phyloP scores from a whole-genome alignment of 1,284 basidiomycete genomes.

The Mycena citricolor region DNA sequence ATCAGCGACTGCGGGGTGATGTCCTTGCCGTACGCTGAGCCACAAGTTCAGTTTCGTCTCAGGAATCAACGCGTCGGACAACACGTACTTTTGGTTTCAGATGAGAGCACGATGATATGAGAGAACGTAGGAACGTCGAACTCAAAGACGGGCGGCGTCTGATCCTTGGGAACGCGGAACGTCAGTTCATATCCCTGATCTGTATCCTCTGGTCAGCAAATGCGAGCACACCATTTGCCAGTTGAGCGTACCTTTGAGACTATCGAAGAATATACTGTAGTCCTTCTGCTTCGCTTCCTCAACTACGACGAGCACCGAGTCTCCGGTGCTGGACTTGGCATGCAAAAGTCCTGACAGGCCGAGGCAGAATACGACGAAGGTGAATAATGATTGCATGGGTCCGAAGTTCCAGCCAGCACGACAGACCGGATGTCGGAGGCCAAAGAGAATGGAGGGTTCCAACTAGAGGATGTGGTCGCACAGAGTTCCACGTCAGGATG shows the following conservation, averaged over 20 bases:
- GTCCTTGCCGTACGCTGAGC: conserved; percentile 67
- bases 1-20: conserved; percentile 85
- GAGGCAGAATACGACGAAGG: conserved; percentile 19
- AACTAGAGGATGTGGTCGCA: neutral
- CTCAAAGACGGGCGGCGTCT: conserved; percentile 61
- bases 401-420: conserved; percentile 15
- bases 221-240: neutral
- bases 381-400: conserved; percentile 20
- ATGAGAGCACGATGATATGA: conserved; percentile 83
- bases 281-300: conserved; percentile 68
- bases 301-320: conserved; percentile 82
- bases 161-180: conserved; percentile 77
- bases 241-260: conserved; percentile 64
- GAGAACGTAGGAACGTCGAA: conserved; percentile 76
- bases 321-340: conserved; percentile 80
- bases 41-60: conserved; percentile 7
- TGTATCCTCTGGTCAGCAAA: conserved; percentile 30
- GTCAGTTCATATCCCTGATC: conserved; percentile 80
- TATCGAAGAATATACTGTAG: conserved; percentile 81
- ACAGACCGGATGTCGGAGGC: conserved; percentile 11
- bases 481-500: conserved; percentile 15
- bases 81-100: conserved; percentile 75
- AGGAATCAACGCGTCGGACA: neutral
- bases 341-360: conserved; percentile 32
- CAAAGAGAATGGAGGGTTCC: conserved; percentile 10